Conservation (phyloP, 2,329 filamentous ascomycete genomes). For the Hypoxylon sp. region DNA sequence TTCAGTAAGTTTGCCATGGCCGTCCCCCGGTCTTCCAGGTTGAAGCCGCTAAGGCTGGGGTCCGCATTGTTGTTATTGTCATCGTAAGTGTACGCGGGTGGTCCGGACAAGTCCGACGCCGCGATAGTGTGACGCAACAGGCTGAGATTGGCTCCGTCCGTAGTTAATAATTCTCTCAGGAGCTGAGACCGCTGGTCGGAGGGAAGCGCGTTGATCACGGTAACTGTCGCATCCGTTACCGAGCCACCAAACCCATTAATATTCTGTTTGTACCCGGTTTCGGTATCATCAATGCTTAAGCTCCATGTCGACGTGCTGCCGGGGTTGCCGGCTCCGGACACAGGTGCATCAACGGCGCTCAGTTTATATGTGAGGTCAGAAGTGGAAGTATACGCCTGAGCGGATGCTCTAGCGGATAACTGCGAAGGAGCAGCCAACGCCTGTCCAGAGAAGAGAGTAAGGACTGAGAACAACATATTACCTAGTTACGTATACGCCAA, state of each 20-base stretch:
- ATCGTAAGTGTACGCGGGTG: conserved; percentile 58
- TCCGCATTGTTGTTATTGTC: conserved; percentile 54
- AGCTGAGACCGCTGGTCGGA: conserved; percentile 50
- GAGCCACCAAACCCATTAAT: conserved; percentile 59
- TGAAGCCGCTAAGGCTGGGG: conserved; percentile 51
- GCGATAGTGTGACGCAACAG: conserved; percentile 59
- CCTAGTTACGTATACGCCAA: neutral
- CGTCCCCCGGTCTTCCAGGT: conserved; percentile 56
- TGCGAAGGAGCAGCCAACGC: conserved; percentile 34
- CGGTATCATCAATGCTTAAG: conserved; percentile 57
- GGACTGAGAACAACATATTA: conserved; percentile 38
- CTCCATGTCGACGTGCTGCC: conserved; percentile 54
- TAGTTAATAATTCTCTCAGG: conserved; percentile 55
- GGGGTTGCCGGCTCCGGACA: conserved; percentile 52
- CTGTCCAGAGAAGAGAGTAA: conserved; percentile 43
- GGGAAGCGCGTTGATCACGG: conserved; percentile 55
- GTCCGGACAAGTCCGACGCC: conserved; percentile 56
- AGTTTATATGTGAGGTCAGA: conserved; percentile 56
- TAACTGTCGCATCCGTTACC: conserved; percentile 59
- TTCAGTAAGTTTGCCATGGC: conserved; percentile 57
- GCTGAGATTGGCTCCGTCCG: conserved; percentile 56
- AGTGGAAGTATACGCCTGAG: conserved; percentile 54
- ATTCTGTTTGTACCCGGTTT: conserved; percentile 56
- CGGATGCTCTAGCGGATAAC: conserved; percentile 32
- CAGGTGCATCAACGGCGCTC: conserved; percentile 52